Conservation (phyloP, 306 rosid species). For the Lupinus albus region DNA sequence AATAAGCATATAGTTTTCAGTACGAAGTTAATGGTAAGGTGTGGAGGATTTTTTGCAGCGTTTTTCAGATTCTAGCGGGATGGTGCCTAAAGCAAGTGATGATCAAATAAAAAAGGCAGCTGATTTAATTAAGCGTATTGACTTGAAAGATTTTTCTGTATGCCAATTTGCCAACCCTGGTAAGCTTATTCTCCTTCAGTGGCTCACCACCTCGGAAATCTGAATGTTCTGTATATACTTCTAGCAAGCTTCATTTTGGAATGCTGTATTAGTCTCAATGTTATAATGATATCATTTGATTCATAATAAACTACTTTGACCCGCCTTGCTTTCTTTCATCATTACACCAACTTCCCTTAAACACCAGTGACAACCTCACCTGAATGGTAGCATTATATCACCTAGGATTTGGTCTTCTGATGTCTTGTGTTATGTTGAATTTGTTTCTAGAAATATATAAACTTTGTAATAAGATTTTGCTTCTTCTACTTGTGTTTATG, state of each 20-base stretch:
- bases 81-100: conserved; percentile 60
- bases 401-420: neutral
- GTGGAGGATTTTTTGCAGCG: conserved; percentile 54
- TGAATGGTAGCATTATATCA: neutral
- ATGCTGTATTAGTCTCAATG: conserved; percentile 1
- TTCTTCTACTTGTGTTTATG: too few species aligned
- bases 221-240: conserved; percentile 15
- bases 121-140: conserved; percentile 72
- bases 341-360: conserved; percentile 24
- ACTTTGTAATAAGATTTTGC: conserved; percentile 9
- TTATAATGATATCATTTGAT: conserved; percentile 31
- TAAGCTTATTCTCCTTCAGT: conserved; percentile 37
- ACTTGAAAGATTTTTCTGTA: conserved; percentile 78
- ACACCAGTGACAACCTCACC: neutral
- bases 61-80: conserved; percentile 50
- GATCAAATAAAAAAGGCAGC: conserved; percentile 78
- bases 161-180: conserved; percentile 89
- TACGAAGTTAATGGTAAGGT: conserved; percentile 32
- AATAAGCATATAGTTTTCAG: conserved; percentile 35
- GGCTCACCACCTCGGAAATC: neutral
- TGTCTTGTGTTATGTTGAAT: conserved; percentile 12
- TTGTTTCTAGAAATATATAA: conserved; percentile 2
- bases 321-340: conserved; percentile 10
- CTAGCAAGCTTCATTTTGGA: neutral
- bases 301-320: conserved; percentile 17